Evolutionary conservation across 352 stramenopile genomes (phyloP).

Genomic region (Globisporangium canariense): DNA sequence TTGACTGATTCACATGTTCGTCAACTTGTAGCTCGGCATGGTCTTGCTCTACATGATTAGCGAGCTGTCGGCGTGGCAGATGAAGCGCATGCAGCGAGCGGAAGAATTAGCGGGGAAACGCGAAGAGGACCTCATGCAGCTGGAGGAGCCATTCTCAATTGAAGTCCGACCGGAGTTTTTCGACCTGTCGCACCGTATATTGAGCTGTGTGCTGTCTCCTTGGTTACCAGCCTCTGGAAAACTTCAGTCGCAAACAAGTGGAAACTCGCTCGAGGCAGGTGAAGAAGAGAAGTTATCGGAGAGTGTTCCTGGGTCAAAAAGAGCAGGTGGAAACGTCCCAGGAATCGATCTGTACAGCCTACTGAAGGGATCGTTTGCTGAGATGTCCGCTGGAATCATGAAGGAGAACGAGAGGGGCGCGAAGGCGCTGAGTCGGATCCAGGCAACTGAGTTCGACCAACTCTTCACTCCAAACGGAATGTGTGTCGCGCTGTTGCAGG

Average conservation of each 20-base stretch:
- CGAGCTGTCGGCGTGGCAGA: conserved; percentile 83
- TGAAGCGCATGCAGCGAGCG: conserved; percentile 86
- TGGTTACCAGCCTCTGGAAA: conserved; percentile 32
- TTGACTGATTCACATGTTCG: conserved; percentile 6
- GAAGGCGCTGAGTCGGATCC: conserved; percentile 2
- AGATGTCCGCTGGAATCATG: conserved; percentile 6
- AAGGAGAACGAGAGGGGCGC: conserved; percentile 2
- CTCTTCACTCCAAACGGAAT: conserved; percentile 58
- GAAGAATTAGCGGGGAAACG: conserved; percentile 66
- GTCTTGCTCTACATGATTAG: conserved; percentile 70
- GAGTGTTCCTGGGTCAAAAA: not conserved
- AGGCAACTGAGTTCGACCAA: conserved; percentile 8
- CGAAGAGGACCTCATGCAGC: conserved; percentile 65
- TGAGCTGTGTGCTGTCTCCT: conserved; percentile 51
- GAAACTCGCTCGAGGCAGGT: conserved; percentile 8
- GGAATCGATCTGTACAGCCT: conserved; percentile 17
- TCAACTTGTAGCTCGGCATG: conserved; percentile 53
- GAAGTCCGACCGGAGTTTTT: conserved; percentile 81
- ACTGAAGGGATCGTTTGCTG: conserved; percentile 18
- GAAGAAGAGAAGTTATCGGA: conserved; percentile 25
- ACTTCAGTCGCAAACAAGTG: not conserved
- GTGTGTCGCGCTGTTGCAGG: conserved; percentile 66
- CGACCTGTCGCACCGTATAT: conserved; percentile 56
- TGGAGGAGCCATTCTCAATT: conserved; percentile 83
- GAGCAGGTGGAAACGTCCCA: not conserved